phyloP scores from a whole-genome alignment of 495 filamentous ascomycete species.

The Delitschia confertaspora region DNA sequence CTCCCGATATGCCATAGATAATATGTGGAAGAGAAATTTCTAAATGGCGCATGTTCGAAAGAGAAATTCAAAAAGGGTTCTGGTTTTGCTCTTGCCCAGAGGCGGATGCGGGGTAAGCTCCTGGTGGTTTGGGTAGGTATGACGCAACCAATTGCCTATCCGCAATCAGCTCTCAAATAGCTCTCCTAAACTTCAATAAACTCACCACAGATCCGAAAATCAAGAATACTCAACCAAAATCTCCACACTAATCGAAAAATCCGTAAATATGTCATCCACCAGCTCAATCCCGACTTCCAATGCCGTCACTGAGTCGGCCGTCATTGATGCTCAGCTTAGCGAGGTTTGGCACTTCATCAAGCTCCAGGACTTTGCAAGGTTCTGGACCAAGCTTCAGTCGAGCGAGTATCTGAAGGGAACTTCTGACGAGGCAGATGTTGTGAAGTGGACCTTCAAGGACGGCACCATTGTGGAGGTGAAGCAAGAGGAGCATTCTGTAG shows the following conservation, averaged over 20 bases:
- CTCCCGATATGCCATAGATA: no score
- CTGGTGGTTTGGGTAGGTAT: not conserved
- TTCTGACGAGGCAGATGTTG: conserved; percentile 52
- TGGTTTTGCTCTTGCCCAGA: no score
- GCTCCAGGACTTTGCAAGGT: conserved; percentile 50
- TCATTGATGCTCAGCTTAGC: conserved; percentile 53
- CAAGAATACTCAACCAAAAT: not conserved
- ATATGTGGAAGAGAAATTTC: no score
- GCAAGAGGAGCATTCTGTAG: conserved; percentile 61
- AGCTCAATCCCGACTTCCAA: conserved; percentile 52
- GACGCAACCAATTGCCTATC: conserved; percentile 1
- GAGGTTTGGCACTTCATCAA: conserved; percentile 63
- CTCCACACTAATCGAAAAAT: not conserved
- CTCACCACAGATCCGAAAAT: not conserved
- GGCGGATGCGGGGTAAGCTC: conserved; percentile 1
- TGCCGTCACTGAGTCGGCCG: conserved; percentile 53
- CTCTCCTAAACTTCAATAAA: not conserved
- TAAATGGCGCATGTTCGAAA: no score
- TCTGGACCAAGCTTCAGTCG: conserved; percentile 49
- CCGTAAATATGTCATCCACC: conserved; percentile 17
- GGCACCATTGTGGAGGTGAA: conserved; percentile 56
- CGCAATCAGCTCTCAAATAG: no score
- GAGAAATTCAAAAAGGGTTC: no score
- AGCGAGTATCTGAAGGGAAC: conserved; percentile 50
- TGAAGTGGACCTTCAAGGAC: conserved; percentile 57